Evolutionary conservation across 1,139 yeast genomes (phyloP), one percentile per base, ranked within the genome.

Genomic region (Schizosaccharomyces versatilis): DNA sequence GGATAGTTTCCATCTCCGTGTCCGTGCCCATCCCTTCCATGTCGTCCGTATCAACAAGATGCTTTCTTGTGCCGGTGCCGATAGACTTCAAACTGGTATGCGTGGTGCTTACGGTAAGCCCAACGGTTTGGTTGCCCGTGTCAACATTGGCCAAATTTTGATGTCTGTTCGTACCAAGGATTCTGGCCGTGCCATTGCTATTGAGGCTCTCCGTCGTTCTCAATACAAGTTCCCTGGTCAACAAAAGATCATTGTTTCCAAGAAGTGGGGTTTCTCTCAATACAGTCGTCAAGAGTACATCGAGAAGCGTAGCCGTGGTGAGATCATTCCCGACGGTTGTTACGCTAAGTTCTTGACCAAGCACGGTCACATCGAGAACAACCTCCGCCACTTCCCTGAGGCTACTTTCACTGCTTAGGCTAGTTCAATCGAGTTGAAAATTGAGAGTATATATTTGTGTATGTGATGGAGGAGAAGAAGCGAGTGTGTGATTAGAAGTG

Each of bases 101-200:
- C 88, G 98, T 84, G 94, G 94, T 81, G 98, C 98, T 72, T 90
- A 97, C 97, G 98, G 98, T 84, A 90, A 90, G 79, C 98, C 98
- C 70, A 95, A 88, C 70, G 98, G 98, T 79, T 81, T 88, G 71
- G 98, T 97, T 68, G 98, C 98, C 70, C 88, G 98, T 77, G 98
- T 90, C 72, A 78, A 78, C 77, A 90, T 90, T 75, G 98, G 98
- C 71, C 98, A 90, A 79, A 81, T 90, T 73, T 81, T 90, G 73
- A 81, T 90, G 78, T 90, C 98, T 66, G 88, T 86, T 73, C 88
- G 98, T 80, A 84, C 96, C 75, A 90, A 81, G 80, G 98, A 90
- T 76, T 76, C 81, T 70, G 86, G 86, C 94, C 85, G 86, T 80
- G 96, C 78, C 60, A 94, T 84, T 72, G 96, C 86, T 66, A 78